Base-by-base conservation (phyloP, 805 yeast genomes). In the Kuraishia piskuri region DNA sequence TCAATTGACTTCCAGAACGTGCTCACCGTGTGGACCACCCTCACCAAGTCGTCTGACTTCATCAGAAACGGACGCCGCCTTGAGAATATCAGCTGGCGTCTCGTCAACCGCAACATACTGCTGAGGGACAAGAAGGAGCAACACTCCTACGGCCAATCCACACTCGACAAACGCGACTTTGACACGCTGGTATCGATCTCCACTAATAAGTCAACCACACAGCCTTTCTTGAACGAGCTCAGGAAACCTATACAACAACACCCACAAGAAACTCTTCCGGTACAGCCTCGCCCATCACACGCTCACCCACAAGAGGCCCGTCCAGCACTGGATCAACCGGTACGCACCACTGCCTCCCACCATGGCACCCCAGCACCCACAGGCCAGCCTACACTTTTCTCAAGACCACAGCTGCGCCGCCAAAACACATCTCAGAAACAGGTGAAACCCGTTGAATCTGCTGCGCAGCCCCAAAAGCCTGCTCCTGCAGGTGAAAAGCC, bases 21-120 rank as follows among this genome's bases (percentile, higher is more conserved):
- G 2, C 58, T 74, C 25, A 67, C 72, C 2, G 67, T 74, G 22
- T 73, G 77, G 75, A 70, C 75, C 9, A 74, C 76, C 1, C 51
- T 69, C 14, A 64, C 65, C 10, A 68, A 69, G 52, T 63, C 68
- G 1, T 61, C 68, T 22, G 66, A 63, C 48, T 61, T 62, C 49
- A 62, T 69, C 19, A 57, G 57, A 40, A 66, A 68, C 52, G 73
- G 73, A 24, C 62, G 61, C 49, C 55, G 74, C 50, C 56, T 69
- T 19, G 73, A 68, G 53, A 69, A 69, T 53, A 61, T 68, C 14
- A 62, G 69, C 50, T 68, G 72, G 73, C 57, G 74, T 36, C 64
- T 68, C 21, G 66, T 68, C 17, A 69, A 69, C 52, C 59, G 66
- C 44, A 63, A 63, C 36, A 52, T 69, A 17, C 55, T 68, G 2